Percentiles rank a stretch among this genome's conserved stretches.
Evolutionary conservation across 1,284 basidiomycete genomes (phyloP).

Genomic region (Phellinidium pouzarii): DNA sequence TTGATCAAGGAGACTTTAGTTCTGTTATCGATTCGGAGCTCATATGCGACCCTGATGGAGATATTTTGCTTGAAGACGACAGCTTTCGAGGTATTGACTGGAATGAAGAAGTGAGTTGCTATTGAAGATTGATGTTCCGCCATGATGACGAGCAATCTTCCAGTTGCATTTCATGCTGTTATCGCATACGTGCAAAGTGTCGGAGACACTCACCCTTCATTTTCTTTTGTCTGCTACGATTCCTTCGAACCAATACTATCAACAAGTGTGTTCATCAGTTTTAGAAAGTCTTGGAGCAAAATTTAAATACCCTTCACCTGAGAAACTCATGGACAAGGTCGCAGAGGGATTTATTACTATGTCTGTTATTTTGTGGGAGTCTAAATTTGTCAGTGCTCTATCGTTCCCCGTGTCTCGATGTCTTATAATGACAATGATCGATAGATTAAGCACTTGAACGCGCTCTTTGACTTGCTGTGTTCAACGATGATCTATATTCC

Average conservation of each 20-base stretch:
- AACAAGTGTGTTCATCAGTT: constrained; percentile 22
- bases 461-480: constrained; percentile 48
- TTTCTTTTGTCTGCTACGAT: constrained; percentile 39
- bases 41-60: constrained; percentile 4
- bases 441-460: constrained; percentile 40
- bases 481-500: constrained; percentile 44
- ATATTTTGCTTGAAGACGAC: not conserved
- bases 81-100: constrained; percentile 32
- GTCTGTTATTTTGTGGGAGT: constrained; percentile 12
- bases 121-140: too few relatives aligned
- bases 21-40: constrained; percentile 4
- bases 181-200: constrained; percentile 41
- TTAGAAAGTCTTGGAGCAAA: constrained; percentile 18
- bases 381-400: constrained; percentile 14
- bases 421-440: not conserved
- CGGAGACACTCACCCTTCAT: constrained; percentile 45
- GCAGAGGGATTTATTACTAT: constrained; percentile 15
- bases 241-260: constrained; percentile 26
- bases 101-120: constrained; percentile 48
- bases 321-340: constrained; percentile 12
- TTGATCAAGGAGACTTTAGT: not conserved
- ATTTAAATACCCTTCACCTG: constrained; percentile 5
- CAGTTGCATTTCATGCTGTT: constrained; percentile 56
- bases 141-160: constrained; percentile 4
- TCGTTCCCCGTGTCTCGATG: not conserved